These are phyloP conservation scores for Carex kokanica DNA, from an alignment of 176 grass and related monocot genomes.

Conservation along the genomic window DNA sequence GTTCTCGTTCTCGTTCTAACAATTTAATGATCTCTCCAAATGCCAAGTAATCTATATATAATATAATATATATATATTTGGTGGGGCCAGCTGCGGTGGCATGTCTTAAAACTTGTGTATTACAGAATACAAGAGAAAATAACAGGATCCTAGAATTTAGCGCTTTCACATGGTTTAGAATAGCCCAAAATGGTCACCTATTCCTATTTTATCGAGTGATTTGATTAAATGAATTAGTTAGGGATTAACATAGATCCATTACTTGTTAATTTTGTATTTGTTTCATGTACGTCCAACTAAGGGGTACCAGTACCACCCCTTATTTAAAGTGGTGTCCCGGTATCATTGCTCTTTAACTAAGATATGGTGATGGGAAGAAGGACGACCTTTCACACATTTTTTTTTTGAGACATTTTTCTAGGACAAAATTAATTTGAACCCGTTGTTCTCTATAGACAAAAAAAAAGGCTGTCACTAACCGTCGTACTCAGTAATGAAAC, in stretches of 20 bases:
- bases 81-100: not conserved
- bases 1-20: not conserved
- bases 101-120: not conserved
- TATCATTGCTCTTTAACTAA: not conserved
- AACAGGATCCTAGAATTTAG: slow-evolving; percentile 4
- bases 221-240: not conserved
- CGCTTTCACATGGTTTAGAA: slow-evolving; percentile 19
- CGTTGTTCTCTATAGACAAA: no score
- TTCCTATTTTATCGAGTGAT: not conserved
- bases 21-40: not conserved
- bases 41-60: not conserved
- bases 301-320: no score
- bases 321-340: not conserved
- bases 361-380: not conserved
- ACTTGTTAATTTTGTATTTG: not conserved
- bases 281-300: not conserved
- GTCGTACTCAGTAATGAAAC: no score
- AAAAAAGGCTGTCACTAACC: no score
- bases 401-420: not conserved
- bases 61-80: not conserved
- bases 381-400: not conserved
- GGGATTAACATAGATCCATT: not conserved
- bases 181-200: not conserved
- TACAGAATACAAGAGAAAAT: not conserved
- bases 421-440: not conserved